Conservation (phyloP, 1,139 yeast genomes). For the Geotrichum australiense region DNA sequence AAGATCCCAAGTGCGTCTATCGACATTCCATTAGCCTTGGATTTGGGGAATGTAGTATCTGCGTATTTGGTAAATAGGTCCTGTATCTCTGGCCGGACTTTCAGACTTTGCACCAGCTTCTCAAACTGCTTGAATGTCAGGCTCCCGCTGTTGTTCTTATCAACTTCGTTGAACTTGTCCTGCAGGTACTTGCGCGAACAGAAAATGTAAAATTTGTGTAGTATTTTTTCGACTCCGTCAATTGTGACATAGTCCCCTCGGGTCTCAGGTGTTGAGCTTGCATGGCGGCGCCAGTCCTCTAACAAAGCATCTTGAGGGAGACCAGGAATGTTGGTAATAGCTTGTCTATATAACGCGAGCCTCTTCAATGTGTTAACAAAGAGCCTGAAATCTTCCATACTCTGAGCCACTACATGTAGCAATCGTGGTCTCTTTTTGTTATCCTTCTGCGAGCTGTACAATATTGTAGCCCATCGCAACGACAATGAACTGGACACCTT, state of each 20-base stretch:
- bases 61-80: constrained; percentile 35
- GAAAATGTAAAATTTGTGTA: constrained; percentile 63
- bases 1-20: constrained; percentile 43
- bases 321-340: constrained; percentile 47
- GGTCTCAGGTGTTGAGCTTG: constrained; percentile 32
- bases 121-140: constrained; percentile 69
- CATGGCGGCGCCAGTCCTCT: constrained; percentile 49
- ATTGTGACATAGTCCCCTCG: constrained; percentile 47
- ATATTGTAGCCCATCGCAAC: constrained; percentile 70
- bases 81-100: constrained; percentile 46
- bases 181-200: constrained; percentile 40
- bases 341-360: constrained; percentile 44
- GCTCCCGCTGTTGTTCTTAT: constrained; percentile 38
- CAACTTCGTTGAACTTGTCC: constrained; percentile 45
- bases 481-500: constrained; percentile 62
- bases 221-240: constrained; percentile 58
- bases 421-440: constrained; percentile 46
- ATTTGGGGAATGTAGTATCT: constrained; percentile 13
- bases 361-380: constrained; percentile 44
- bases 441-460: constrained; percentile 44
- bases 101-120: constrained; percentile 51
- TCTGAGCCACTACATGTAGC: constrained; percentile 69
- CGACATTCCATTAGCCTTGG: constrained; percentile 27
- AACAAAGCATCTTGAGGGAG: constrained; percentile 51
- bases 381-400: constrained; percentile 51